These are phyloP conservation scores for Asterochloris erici DNA, from an alignment of 139 green algal species.

Conservation along the genomic window DNA sequence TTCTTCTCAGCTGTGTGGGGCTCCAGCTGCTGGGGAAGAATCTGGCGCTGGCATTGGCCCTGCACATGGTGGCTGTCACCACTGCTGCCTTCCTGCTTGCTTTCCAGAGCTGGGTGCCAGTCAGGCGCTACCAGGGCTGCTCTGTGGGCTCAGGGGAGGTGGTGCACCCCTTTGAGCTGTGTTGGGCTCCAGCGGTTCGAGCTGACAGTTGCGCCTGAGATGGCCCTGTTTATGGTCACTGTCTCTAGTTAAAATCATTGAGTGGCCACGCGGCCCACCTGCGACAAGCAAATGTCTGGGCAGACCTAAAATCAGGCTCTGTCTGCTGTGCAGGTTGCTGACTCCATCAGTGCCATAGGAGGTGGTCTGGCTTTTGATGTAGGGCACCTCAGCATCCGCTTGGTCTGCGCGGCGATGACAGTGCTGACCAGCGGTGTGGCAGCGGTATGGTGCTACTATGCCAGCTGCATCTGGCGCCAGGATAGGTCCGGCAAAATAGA, in stretches of 20 bases:
- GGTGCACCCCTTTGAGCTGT: neutral
- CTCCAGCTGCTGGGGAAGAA: neutral
- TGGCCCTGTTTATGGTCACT: no score
- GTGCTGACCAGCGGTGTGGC: neutral
- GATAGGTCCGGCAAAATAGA: no score
- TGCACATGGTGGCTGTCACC: neutral
- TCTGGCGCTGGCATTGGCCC: neutral
- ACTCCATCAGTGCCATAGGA: conserved; percentile 18
- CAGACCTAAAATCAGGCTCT: neutral
- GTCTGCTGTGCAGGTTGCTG: conserved; percentile 6
- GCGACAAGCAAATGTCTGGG: neutral
- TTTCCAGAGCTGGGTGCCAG: neutral
- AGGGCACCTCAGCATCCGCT: conserved; percentile 18
- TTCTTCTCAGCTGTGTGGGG: neutral
- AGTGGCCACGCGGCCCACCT: no score
- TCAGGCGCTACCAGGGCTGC: no score
- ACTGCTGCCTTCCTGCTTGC: neutral
- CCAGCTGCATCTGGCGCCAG: no score
- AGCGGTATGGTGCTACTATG: neutral
- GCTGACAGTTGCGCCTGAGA: neutral
- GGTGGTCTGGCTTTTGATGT: conserved; percentile 35
- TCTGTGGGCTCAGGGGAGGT: neutral
- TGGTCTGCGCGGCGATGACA: conserved; percentile 21
- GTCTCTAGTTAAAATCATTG: neutral
- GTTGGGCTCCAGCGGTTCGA: neutral